These are phyloP conservation scores for Strobilomyces confusus DNA, from an alignment of 768 basidiomycete genomes.

Conservation along the genomic window DNA sequence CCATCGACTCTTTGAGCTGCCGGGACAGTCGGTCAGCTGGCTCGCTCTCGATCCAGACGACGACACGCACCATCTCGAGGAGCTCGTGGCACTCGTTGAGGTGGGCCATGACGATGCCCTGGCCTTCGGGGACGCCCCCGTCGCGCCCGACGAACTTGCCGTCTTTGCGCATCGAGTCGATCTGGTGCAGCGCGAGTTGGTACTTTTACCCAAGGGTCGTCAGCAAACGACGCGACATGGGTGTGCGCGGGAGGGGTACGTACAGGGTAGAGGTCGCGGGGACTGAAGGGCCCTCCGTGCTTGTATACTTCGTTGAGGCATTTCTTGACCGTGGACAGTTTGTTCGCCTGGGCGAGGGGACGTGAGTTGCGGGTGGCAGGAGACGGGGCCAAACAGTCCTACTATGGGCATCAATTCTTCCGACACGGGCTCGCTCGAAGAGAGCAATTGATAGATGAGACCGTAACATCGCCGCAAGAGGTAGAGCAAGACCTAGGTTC, in stretches of 20 bases:
- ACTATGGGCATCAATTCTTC: slow-evolving; percentile 98
- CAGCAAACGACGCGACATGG: background rate
- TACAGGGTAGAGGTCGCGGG: slow-evolving; percentile 92
- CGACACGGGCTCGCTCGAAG: slow-evolving; percentile 94
- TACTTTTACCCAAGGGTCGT: slow-evolving; percentile 49
- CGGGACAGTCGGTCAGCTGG: background rate
- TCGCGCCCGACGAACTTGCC: slow-evolving; percentile 90
- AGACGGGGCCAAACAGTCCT: slow-evolving; percentile 23
- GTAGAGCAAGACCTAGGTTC: slow-evolving; percentile 79
- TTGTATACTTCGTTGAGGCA: slow-evolving; percentile 94
- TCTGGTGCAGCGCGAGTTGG: slow-evolving; percentile 91
- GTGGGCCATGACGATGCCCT: slow-evolving; percentile 94
- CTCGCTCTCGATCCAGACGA: background rate
- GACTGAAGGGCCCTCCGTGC: slow-evolving; percentile 89
- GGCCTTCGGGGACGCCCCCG: slow-evolving; percentile 90
- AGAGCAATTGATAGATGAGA: slow-evolving; percentile 87
- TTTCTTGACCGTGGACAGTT: slow-evolving; percentile 93
- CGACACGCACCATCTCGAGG: slow-evolving; percentile 74
- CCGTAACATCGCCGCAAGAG: slow-evolving; percentile 94
- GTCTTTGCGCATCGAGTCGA: slow-evolving; percentile 88
- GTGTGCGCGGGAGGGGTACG: slow-evolving; percentile 27
- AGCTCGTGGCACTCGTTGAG: slow-evolving; percentile 95
- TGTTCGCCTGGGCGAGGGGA: slow-evolving; percentile 70
- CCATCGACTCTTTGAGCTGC: slow-evolving; percentile 79
- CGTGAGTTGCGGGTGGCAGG: background rate